phyloP scores from a whole-genome alignment of 306 rosid species.

The barrel medic (Medicago truncatula) region DNA sequence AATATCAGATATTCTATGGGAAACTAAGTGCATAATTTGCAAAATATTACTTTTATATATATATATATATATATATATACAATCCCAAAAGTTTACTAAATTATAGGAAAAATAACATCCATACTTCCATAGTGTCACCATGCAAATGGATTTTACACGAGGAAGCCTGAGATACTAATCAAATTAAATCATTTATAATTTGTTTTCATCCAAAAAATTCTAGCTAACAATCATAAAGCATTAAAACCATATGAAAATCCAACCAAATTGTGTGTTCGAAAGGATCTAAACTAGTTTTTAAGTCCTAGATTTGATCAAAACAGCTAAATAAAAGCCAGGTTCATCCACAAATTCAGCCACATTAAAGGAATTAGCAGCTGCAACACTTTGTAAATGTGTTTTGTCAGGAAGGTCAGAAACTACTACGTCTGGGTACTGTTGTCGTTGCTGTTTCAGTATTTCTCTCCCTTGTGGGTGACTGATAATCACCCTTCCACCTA shows the following conservation, averaged over 20 bases:
- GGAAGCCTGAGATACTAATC: not conserved
- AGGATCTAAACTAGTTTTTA: conserved; percentile 30
- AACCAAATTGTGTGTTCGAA: conserved; percentile 12
- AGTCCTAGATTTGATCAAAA: conserved; percentile 55
- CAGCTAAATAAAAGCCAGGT: conserved; percentile 71
- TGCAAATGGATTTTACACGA: not conserved
- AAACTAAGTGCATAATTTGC: not conserved
- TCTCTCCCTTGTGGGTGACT: conserved; percentile 88
- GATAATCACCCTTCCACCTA: conserved; percentile 83
- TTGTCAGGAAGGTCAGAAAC: conserved; percentile 77
- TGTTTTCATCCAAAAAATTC: conserved; percentile 27
- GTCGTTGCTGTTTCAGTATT: conserved; percentile 61
- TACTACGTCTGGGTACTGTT: conserved; percentile 62
- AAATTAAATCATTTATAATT: conserved; percentile 17
- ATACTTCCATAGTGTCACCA: not conserved
- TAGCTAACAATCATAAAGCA: conserved; percentile 5
- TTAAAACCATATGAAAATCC: conserved; percentile 31
- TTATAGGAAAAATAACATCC: not conserved
- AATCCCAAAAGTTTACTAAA: not conserved
- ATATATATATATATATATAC: not conserved
- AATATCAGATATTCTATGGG: too few species aligned
- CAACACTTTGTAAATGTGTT: conserved; percentile 58
- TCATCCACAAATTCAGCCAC: conserved; percentile 71
- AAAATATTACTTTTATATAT: not conserved
- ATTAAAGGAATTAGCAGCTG: conserved; percentile 66